Conservation (phyloP, 192 early-diverging fungal genomes). For the Lobosporangium transversale region DNA sequence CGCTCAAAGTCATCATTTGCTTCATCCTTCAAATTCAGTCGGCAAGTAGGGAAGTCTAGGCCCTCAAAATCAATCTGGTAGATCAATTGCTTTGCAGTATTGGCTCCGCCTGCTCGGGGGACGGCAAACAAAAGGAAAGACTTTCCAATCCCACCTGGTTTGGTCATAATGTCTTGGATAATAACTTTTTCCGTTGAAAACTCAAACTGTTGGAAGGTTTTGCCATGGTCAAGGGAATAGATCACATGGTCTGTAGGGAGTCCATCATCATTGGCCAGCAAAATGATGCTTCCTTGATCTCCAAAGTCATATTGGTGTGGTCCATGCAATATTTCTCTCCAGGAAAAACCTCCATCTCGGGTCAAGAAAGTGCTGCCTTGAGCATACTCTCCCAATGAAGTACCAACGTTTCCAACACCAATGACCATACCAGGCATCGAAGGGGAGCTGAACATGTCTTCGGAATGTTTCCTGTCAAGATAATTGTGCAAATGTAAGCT, state of each 20-base stretch:
- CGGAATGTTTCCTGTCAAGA: constrained; percentile 79
- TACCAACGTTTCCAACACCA: constrained; percentile 94
- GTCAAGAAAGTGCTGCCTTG: constrained; percentile 89
- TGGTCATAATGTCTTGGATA: constrained; percentile 72
- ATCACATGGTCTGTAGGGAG: constrained; percentile 67
- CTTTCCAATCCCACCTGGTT: constrained; percentile 79
- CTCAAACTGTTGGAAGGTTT: constrained; percentile 66
- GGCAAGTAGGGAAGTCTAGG: constrained; percentile 50
- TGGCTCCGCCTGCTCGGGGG: constrained; percentile 43
- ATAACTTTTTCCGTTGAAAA: constrained; percentile 62
- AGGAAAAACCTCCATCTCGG: constrained; percentile 85
- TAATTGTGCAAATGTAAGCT: constrained; percentile 88
- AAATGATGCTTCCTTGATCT: constrained; percentile 88
- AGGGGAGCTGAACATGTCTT: constrained; percentile 82
- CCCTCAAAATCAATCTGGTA: constrained; percentile 63
- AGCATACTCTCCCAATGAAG: constrained; percentile 65
- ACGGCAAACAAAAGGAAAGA: constrained; percentile 84
- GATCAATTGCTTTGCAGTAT: constrained; percentile 46
- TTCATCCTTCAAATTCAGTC: constrained; percentile 53
- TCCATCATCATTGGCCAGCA: constrained; percentile 87
- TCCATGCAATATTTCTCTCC: constrained; percentile 84
- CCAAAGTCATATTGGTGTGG: constrained; percentile 95
- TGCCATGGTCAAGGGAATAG: constrained; percentile 75
- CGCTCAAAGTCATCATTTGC: constrained; percentile 75
- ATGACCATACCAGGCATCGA: constrained; percentile 89